These are phyloP conservation scores for Lenwebbia sp. DNA, from an alignment of 345 rosid species.

Conservation along the genomic window DNA sequence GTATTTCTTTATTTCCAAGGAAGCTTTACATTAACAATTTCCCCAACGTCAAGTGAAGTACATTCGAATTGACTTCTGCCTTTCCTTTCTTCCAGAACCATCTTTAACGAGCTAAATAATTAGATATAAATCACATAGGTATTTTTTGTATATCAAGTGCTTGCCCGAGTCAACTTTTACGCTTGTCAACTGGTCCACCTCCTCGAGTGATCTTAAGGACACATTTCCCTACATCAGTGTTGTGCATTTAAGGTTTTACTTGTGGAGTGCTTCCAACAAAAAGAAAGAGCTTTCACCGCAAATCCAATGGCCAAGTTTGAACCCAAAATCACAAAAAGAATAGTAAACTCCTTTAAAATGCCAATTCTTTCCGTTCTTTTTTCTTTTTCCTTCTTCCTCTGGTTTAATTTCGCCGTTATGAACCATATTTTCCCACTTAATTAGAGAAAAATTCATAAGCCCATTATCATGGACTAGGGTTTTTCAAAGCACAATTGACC, in stretches of 20 bases:
- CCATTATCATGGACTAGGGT: neutral
- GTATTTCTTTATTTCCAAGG: neutral
- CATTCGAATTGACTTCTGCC: no score
- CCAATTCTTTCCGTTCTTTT: neutral
- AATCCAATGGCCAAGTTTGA: no score
- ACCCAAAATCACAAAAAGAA: neutral
- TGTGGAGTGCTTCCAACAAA: neutral
- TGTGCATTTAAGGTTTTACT: neutral
- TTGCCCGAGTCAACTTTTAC: no score
- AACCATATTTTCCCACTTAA: neutral
- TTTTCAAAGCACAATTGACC: neutral
- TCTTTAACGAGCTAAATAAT: no score
- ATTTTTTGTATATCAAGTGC: no score
- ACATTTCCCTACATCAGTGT: accelerated
- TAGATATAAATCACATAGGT: no score
- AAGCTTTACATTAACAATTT: no score
- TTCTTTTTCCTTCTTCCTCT: neutral
- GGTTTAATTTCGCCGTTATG: neutral
- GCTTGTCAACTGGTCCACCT: no score
- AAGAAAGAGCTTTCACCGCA: no score
- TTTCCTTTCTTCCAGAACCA: no score
- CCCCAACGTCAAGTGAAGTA: no score
- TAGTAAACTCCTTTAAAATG: neutral
- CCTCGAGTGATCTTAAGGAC: neutral
- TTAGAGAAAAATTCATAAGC: neutral